Base-by-base conservation (phyloP, 2,329 filamentous ascomycete species). In the Fusarium illudens region DNA sequence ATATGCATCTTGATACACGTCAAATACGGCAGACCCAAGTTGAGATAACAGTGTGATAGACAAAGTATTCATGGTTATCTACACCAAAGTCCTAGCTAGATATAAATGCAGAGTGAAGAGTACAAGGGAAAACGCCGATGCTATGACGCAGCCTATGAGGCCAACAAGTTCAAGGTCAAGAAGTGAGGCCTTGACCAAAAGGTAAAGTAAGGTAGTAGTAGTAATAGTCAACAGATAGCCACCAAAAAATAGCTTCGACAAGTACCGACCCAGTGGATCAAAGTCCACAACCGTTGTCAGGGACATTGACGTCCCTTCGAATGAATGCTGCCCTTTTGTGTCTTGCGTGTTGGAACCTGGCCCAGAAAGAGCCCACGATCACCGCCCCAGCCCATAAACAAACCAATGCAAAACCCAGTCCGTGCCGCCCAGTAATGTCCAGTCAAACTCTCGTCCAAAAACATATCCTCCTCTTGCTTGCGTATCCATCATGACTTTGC, bases 101-200 rank as follows among this genome's bases (percentile, higher is more conserved):
- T 49, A 39, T 37, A 29, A 56, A 48, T 32, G 34, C 37, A 50
- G 13, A 52, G 15, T 30, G 29, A 54, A 59, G 29, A 36, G 27
- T 25, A n/a, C n/a, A 58, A 53, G 53, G 27, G 42, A 60, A 30
- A 71, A 70, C 71, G 67, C 71, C 73, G 63, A 70, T 73, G 64
- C 72, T 72, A 75, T 75, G 73, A 70, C 63, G 62, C 65, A 67
- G 50, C 60, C 58, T 34, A 57, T 10, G 6, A 51, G 37, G 52
- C 36, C 36, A 46, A 55, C 36, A 46, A 48, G 53, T 56, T 56
- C 36, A 54, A 57, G 57, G 52, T 52, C 53, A 62, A 56, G 33
- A 55, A 32, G 36, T 36, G 54, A 62, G 36, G 53, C 37, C 36
- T 54, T 49, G 22, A 56, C 29, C 37, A 60, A 34, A 34, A 44